phyloP scores from a whole-genome alignment of 78 protist species.

The Abeoforma whisleri region DNA sequence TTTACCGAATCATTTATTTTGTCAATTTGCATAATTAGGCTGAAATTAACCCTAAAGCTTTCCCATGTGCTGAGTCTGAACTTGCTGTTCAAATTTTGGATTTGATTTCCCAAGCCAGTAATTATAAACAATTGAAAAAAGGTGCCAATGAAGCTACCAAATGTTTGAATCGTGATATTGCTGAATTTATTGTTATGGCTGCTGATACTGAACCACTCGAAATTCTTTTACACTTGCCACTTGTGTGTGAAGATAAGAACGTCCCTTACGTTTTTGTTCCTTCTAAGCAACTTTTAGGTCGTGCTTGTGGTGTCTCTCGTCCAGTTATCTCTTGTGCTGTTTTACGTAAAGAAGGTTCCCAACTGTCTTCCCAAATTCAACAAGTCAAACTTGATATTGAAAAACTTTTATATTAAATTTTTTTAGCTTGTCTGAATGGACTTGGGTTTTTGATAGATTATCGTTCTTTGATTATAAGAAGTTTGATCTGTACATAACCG shows the following conservation, averaged over 20 bases:
- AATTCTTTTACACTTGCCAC: constrained; percentile 95
- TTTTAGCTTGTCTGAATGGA: too few relatives aligned
- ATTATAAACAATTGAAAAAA: constrained; percentile 85
- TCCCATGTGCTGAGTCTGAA: constrained; percentile 83
- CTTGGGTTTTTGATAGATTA: too few relatives aligned
- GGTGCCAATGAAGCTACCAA: constrained; percentile 99
- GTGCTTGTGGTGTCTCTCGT: constrained; percentile 94
- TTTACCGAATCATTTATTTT: neutral
- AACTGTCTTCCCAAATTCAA: constrained; percentile 70
- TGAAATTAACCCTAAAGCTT: constrained; percentile 74
- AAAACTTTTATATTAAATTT: constrained; percentile 60
- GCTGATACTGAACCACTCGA: constrained; percentile 98
- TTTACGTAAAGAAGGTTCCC: constrained; percentile 71
- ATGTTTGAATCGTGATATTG: constrained; percentile 85
- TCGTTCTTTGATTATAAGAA: too few relatives aligned
- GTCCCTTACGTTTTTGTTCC: constrained; percentile 95
- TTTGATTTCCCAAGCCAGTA: constrained; percentile 74
- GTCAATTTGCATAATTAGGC: constrained; percentile 13
- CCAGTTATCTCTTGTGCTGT: constrained; percentile 86
- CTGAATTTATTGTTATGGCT: constrained; percentile 90
- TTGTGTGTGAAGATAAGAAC: constrained; percentile 97
- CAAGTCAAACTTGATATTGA: constrained; percentile 71
- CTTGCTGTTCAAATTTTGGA: constrained; percentile 79
- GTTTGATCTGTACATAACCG: too few relatives aligned
- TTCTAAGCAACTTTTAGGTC: constrained; percentile 85